Base-by-base conservation (phyloP, 257 asterid genomes). In the Przewalskia tangutica region DNA sequence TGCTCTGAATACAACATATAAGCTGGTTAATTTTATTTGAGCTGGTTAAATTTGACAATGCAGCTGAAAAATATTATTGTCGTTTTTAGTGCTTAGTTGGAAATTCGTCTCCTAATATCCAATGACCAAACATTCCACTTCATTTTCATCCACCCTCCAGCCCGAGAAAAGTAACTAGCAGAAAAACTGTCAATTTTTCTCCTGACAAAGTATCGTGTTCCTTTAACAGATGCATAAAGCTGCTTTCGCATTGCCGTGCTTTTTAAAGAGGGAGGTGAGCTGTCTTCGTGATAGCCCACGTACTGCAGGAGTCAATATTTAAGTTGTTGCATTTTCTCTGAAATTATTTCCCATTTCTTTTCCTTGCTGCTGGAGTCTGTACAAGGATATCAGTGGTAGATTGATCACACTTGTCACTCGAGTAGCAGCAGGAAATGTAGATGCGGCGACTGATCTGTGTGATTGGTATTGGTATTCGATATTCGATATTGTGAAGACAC, bases 191-290 rank as follows among this genome's bases (percentile, higher is more conserved):
- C 56, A 4, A n/a, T 42, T 51, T 16, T 62, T 44, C 36, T 18
- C 46, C 20, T 27, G 2, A 55, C 50, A 36, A 10, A 48, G n/a
- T n/a, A n/a, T 23, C 8, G 17, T 76, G 77, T 42, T 84, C 54
- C 23, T 64, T 42, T 65, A 82, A 71, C 97, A 96, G 99, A 88
- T 96, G 67, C 99, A 96, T 82, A 85, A 77, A 86, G 99, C 98
- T 82, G 98, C 98, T 32, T 92, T 96, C 81, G 91, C 97, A 4
- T 87, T 96, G 93, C 99, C 97, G 0, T 87, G 94, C 71, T 96
- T 96, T 67, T 85, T 94, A 42, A 94, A 82, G 94, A 90, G 93
- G 87, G 99, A 93, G 91, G 97, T 95, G 68, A 85, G 87, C 86
- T 87, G 90, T 62, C 98, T 94, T 11, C 75, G 89, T n/a, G 88